Evolutionary conservation across 2,329 filamentous ascomycete species (phyloP).

Genomic region (Lomentospora prolificans): DNA sequence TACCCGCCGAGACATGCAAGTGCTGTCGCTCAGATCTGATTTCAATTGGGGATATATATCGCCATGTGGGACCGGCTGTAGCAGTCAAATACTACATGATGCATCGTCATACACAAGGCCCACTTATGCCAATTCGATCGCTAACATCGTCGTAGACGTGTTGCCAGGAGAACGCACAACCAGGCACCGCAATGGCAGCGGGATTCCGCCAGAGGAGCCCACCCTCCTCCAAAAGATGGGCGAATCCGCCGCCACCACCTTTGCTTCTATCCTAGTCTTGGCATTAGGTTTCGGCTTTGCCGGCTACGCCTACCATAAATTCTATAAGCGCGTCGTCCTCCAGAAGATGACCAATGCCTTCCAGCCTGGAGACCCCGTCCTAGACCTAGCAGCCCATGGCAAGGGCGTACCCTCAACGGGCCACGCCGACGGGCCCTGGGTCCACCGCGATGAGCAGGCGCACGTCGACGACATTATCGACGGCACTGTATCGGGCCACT

Average conservation of each 20-base stretch:
- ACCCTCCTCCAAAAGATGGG: constrained; percentile 51
- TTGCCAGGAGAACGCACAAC: too few relatives aligned
- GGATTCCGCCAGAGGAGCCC: constrained; percentile 17
- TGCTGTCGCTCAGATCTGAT: too few relatives aligned
- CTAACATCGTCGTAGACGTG: too few relatives aligned
- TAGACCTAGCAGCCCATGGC: constrained; percentile 63
- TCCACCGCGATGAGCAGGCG: constrained; percentile 70
- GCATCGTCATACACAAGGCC: too few relatives aligned
- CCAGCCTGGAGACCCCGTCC: constrained; percentile 79
- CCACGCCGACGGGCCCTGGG: constrained; percentile 57
- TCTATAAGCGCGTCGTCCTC: constrained; percentile 86
- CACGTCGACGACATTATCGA: constrained; percentile 74
- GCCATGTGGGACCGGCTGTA: too few relatives aligned
- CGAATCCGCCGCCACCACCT: constrained; percentile 65
- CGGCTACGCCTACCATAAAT: constrained; percentile 68
- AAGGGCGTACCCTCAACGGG: constrained; percentile 41
- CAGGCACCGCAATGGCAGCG: too few relatives aligned
- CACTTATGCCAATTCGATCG: too few relatives aligned
- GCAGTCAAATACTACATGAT: too few relatives aligned
- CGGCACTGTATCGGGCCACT: constrained; percentile 67
- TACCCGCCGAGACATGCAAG: too few relatives aligned
- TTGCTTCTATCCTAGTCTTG: constrained; percentile 64
- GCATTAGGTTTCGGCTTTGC: constrained; percentile 55
- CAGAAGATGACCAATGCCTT: constrained; percentile 90
- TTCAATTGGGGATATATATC: too few relatives aligned